Conservation (phyloP, 2,329 filamentous ascomycete species). For the Trichoderma sp. region DNA sequence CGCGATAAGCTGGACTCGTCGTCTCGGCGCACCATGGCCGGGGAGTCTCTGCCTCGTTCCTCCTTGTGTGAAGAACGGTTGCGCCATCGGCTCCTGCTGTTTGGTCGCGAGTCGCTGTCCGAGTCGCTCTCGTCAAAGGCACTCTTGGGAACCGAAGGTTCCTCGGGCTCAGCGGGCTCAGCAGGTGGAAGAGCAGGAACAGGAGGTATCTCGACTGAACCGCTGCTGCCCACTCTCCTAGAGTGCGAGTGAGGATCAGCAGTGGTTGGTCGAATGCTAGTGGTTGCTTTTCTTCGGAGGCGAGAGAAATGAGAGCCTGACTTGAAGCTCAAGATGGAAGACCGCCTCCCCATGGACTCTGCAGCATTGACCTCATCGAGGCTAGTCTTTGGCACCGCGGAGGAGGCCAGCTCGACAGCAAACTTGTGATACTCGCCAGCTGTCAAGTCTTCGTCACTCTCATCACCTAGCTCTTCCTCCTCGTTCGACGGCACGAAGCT, state of each 20-base stretch:
- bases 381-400: conserved; percentile 7
- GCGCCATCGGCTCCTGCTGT: conserved; percentile 21
- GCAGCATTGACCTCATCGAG: not conserved
- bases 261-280: conserved; percentile 19
- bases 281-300: conserved; percentile 25
- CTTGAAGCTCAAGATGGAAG: conserved; percentile 28
- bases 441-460: conserved; percentile 31
- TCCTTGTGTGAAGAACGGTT: conserved; percentile 24
- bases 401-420: conserved; percentile 32
- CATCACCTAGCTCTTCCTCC: conserved; percentile 21
- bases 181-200: not conserved
- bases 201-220: not conserved
- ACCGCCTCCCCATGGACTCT: conserved; percentile 20
- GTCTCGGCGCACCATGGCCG: conserved; percentile 3
- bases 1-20: not conserved
- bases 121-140: conserved; percentile 34
- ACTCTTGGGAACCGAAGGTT: conserved; percentile 25
- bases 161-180: not conserved
- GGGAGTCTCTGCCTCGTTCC: conserved; percentile 23
- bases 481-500: conserved; percentile 12
- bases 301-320: conserved; percentile 30
- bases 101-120: conserved; percentile 29
- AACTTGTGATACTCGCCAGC: conserved; percentile 38
- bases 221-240: not conserved
- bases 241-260: conserved; percentile 11